Evolutionary conservation across 164 flowering plant species (phyloP).

Genomic region (Berberis thunbergii): DNA sequence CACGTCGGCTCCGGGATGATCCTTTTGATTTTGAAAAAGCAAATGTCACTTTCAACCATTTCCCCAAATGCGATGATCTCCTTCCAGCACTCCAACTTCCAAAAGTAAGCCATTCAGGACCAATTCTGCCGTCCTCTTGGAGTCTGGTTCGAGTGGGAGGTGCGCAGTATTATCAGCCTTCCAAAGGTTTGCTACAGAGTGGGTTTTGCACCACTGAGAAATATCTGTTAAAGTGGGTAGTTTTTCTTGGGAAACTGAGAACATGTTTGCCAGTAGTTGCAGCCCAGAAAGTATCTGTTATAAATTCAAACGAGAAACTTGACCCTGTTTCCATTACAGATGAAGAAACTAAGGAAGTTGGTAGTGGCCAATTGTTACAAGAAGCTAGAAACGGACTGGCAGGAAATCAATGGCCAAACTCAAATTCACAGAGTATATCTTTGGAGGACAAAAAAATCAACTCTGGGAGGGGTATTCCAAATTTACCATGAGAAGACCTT

Average conservation of each 20-base stretch:
- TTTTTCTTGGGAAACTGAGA: slow-evolving; percentile 33
- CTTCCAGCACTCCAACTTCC: slow-evolving; percentile 59
- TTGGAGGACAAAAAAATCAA: slow-evolving; percentile 32
- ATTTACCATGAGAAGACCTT: slow-evolving; percentile 61
- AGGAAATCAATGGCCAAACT: slow-evolving; percentile 18
- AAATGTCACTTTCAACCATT: slow-evolving; percentile 39
- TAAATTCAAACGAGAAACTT: slow-evolving; percentile 14
- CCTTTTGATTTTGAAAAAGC: slow-evolving; percentile 92
- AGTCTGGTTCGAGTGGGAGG: slow-evolving; percentile 67
- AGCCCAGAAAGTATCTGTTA: slow-evolving; percentile 20
- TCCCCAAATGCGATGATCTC: slow-evolving; percentile 61
- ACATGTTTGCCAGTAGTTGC: slow-evolving; percentile 13
- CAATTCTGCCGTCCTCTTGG: slow-evolving; percentile 60
- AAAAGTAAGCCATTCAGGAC: slow-evolving; percentile 29
- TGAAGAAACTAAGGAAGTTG: slow-evolving; percentile 19
- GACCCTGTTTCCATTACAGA: slow-evolving; percentile 20
- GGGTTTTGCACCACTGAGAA: slow-evolving; percentile 63
- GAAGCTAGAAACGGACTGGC: slow-evolving; percentile 18
- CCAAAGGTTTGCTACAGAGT: slow-evolving; percentile 81
- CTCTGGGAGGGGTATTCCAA: slow-evolving; percentile 60
- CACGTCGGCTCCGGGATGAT: slow-evolving; percentile 52
- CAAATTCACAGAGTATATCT: slow-evolving; percentile 14
- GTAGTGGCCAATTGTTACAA: slow-evolving; percentile 13
- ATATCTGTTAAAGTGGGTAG: slow-evolving; percentile 59
- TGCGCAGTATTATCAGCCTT: slow-evolving; percentile 71